These are phyloP conservation scores for Rubus idaeus DNA, from an alignment of 306 rosid genomes.

Conservation along the genomic window DNA sequence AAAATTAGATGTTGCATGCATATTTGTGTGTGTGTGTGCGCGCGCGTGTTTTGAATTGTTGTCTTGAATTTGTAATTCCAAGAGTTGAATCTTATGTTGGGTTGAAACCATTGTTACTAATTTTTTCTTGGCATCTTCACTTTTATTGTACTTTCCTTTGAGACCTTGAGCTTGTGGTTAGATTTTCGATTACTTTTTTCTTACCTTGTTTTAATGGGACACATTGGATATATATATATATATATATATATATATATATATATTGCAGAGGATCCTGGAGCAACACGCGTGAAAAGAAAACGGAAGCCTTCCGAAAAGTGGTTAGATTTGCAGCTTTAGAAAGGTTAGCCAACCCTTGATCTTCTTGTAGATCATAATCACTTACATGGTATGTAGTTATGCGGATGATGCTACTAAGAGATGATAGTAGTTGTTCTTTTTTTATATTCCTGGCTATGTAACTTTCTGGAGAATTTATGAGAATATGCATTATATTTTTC, in stretches of 20 bases:
- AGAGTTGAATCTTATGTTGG: neutral
- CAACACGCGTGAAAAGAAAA: conserved; percentile 57
- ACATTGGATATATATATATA: too few species aligned
- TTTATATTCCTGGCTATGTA: neutral
- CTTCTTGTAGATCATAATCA: conserved; percentile 46
- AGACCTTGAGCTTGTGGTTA: neutral
- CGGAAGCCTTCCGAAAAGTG: conserved; percentile 89
- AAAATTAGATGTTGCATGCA: neutral
- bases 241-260: conserved; percentile 3
- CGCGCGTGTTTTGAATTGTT: neutral
- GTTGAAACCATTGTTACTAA: neutral
- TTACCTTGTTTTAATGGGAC: conserved; percentile 4
- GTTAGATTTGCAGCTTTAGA: conserved; percentile 84
- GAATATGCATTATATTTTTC: neutral
- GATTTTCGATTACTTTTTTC: neutral
- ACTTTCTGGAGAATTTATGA: neutral
- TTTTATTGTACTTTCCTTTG: neutral
- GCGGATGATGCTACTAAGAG: conserved; percentile 38
- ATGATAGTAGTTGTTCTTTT: neutral
- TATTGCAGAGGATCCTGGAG: conserved; percentile 64
- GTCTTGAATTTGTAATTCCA: neutral
- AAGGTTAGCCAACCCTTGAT: conserved; percentile 56
- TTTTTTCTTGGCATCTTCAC: neutral
- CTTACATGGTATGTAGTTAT: conserved; percentile 37
- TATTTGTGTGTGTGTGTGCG: neutral